Evolutionary conservation across 208 protist genomes (phyloP).

Genomic region (Crithidia fasciculata): DNA sequence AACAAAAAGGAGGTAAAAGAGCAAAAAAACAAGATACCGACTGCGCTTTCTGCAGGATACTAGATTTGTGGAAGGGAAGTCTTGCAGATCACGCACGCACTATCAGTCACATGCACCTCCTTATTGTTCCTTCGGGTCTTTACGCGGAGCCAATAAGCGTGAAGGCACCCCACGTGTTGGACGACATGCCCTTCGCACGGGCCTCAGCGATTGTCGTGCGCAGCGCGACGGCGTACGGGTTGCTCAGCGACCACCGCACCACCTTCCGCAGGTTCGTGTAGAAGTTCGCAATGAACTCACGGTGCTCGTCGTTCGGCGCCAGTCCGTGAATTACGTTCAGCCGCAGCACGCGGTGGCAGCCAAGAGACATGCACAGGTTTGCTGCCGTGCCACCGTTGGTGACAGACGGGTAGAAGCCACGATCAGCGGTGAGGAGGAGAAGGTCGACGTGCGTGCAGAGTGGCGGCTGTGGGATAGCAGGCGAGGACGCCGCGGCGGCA

Average conservation of each 20-base stretch:
- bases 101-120: neutral
- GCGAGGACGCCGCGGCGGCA: neutral
- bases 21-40: slow-evolving; percentile 20
- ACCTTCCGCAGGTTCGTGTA: slow-evolving; percentile 49
- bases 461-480: slow-evolving; percentile 20
- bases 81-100: neutral
- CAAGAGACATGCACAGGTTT: slow-evolving; percentile 67
- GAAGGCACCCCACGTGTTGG: slow-evolving; percentile 69
- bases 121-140: slow-evolving; percentile 13
- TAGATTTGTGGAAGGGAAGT: neutral
- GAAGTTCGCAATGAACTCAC: slow-evolving; percentile 62
- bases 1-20: slow-evolving; percentile 16
- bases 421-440: slow-evolving; percentile 61
- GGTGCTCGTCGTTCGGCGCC: slow-evolving; percentile 52
- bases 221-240: slow-evolving; percentile 80
- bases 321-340: slow-evolving; percentile 55
- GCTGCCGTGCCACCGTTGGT: slow-evolving; percentile 53
- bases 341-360: slow-evolving; percentile 72
- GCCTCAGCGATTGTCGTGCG: slow-evolving; percentile 61
- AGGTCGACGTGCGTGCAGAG: slow-evolving; percentile 52
- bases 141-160: slow-evolving; percentile 80
- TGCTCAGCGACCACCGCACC: slow-evolving; percentile 48
- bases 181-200: slow-evolving; percentile 34
- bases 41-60: neutral
- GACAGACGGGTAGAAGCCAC: slow-evolving; percentile 38